Base-by-base conservation (phyloP, 1,284 basidiomycete genomes). In the Inonotus obliquus region DNA sequence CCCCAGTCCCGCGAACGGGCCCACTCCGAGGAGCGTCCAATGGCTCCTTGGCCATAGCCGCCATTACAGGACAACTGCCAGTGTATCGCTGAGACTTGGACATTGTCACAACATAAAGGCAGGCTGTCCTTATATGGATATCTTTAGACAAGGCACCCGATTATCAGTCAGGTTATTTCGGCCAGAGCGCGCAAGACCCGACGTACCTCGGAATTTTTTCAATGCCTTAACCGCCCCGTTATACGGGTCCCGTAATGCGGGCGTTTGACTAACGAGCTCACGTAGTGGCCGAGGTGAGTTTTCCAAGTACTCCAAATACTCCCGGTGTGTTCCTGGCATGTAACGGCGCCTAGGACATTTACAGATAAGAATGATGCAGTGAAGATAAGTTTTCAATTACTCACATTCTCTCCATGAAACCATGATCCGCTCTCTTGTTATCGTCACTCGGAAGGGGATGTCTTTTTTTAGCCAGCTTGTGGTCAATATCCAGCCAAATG, bases 91-190 rank as follows among this genome's bases (percentile, higher is more conserved):
- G 73, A 3, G 85, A 79, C 65, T 80, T 81, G 17, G 86, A 81
- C 86, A 87, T 87, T 2, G 81, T 85, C 39, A 96, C 86, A 67
- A 96, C 80, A 74, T 96, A 97, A 56, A 94, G 77, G 68, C 87
- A 89, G 25, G 92, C 95, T 52, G 97, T 83, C 61, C 89, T 85
- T 80, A 98, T 93, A 73, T 98, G 96, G 63, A 83, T 81, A 70
- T 96, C 51, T 52, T 13, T 10, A 5, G 5, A 52, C 27, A 35
- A 9, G 14, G 35, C 11, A 52, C 13, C 13, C 6, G 23, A 48
- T 11, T 23, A 14, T 49, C 14, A 35, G n/a, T 4, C 13, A 27
- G 32, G 51, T 10, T 10, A 19, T 1, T 7, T 9, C 9, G 29
- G 27, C n/a, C 27, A 35, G 17, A n/a, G 47, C 23, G n/a, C 32